Evolutionary conservation across 257 asterid genomes (phyloP), one percentile per base, ranked within the genome.

Genomic region (Przewalskia tangutica): DNA sequence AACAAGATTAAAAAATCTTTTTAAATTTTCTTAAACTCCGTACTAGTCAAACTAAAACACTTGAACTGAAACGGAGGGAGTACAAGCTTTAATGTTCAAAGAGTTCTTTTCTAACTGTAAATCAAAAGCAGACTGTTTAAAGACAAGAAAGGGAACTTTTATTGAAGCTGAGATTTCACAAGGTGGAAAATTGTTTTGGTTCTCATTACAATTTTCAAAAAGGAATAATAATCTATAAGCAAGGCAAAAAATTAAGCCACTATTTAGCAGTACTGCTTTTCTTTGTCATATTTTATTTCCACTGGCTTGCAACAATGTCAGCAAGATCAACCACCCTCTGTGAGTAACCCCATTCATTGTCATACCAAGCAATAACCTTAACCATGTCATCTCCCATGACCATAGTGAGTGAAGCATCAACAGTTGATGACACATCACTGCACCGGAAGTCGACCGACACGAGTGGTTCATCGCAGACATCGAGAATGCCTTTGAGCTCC

Each of bases 261-360:
- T 56, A 56, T 56, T 56, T 56, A 56, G 27, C 63, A 56, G 63
- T 56, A 56, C 63, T 17, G 23, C 42, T 38, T 38, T 38, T 38
- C 6, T 56, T 16, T 56, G 17, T 17, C 63, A 56, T 17, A n/a
- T 56, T 78, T 89, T 89, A 93, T 86, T 92, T 93, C 98, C 98
- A 94, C 81, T 90, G 86, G 89, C 88, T 89, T 46, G 98, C 98
- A 85, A 92, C 96, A 87, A 94, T 94, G 90, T 93, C 91, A 77
- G 98, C 98, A 83, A 94, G 95, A 89, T 94, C 98, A 84, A 93
- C 98, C 65, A 93, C 98, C 91, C 98, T 93, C 90, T 94, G 98
- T 14, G 98, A 94, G 91, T 94, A 94, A 6, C 97, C 98, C 97
- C 98, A 94, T 84, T 94, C 97, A 64, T 94, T 94, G 83, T 94